Base-by-base conservation (phyloP, 2,329 filamentous ascomycete genomes). In the Colletotrichum sp. region DNA sequence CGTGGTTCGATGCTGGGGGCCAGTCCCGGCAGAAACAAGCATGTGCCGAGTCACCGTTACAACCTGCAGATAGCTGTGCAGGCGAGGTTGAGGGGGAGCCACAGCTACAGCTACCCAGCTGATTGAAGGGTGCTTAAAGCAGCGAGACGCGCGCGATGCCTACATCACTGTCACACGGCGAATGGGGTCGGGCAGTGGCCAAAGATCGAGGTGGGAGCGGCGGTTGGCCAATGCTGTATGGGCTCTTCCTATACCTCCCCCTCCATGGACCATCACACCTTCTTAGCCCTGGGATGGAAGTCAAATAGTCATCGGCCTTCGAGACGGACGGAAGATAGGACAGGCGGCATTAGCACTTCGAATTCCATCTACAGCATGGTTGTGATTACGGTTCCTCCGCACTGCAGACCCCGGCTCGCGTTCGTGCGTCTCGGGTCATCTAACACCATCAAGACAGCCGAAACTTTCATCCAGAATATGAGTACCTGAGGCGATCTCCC, bases 21-120 rank as follows among this genome's bases (percentile, higher is more conserved):
- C 63, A 74, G 36, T 76, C 74, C 71, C 71, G 71, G 71, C 71
- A 76, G 66, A 76, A 74, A 74, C 64, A 76, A 74, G 71, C 74
- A 76, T 76, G 74, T 76, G 74, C 74, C 74, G 74, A 66, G 74
- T 76, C 71, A 71, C 71, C 65, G 28, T 76, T 74, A 43, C 71
- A 67, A 64, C 63, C 58, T 75, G 69, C 73, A 73, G 63, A 73
- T 52, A 69, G 73, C 62, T 72, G 62, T 65, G 67, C 68, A 65
- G 67, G 67, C 52, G 67, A 59, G 28, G 36, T 55, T 48, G 61
- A 65, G 48, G 43, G 38, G 34, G 69, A 28, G 24, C 55, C 30
- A 67, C 63, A 72, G 21, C 69, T 62, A 67, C 59, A 63, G 65
- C 59, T 58, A 61, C 32, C 32, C 16, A 55, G 38, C 24, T 59